Base-by-base conservation (phyloP, 148 eudicot genomes). In the Camellia sinensis region DNA sequence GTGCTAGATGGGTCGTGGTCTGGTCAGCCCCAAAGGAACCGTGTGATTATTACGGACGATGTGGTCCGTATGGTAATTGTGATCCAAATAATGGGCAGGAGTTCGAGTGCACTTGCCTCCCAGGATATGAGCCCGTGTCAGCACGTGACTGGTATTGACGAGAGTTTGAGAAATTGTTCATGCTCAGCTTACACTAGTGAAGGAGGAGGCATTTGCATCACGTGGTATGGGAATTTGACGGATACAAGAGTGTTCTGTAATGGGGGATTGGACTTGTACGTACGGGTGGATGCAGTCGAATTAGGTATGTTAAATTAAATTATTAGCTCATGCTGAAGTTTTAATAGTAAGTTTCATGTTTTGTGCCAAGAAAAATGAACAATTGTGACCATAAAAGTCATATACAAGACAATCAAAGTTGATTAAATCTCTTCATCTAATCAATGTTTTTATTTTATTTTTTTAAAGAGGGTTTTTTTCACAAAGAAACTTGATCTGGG, bases 91-190 rank as follows among this genome's bases (percentile, higher is more conserved):
- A 17, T 3, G 22, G 48, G 3, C 4, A 11, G 13, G 71, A 13
- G 4, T 67, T 67, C 7, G 18, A 13, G 19, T 67, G 71, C n/a
- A 40, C 50, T 0, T 67, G 71, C 71, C 50, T 67, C 45, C 71
- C 71, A 0, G 71, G 71, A 0, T 67, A 40, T 14, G 71, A 41
- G 18, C 71, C 71, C 5, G 18, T 3, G 21, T 78, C 69, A 64
- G 69, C 85, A 50, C 80, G 89, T 70, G 89, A 88, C 50, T 89
- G 86, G 11, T 78, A 56, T 5, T 4, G 22, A 62, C 2, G 66
- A 17, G 66, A 13, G 66, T 19, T 62, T 62, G 66, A n/a, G 66
- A 19, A 62, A n/a, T n/a, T n/a, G n/a, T n/a, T n/a, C n/a, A n/a
- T n/a, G n/a, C n/a, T n/a, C n/a, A n/a, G n/a, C n/a, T 62, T 62